Evolutionary conservation across 805 yeast species (phyloP).

Genomic region (Candida rishiriensis): DNA sequence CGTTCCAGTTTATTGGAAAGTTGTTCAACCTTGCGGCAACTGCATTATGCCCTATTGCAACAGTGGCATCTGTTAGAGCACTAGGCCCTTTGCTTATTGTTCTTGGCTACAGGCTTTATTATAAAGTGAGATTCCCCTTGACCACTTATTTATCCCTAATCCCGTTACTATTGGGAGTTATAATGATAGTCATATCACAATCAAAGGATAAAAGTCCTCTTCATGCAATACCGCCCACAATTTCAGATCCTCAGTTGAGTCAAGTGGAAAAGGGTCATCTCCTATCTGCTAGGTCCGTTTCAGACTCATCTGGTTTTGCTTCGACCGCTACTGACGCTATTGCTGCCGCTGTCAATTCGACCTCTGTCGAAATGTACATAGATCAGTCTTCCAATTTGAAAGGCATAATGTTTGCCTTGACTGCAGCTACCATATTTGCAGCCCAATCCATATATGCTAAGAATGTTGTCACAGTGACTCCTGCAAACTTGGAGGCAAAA

Average conservation of each 20-base stretch:
- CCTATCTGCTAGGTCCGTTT: neutral
- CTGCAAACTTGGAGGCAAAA: neutral
- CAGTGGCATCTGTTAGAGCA: conserved; percentile 68
- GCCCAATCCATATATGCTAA: conserved; percentile 85
- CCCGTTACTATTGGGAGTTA: conserved; percentile 51
- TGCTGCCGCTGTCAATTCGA: conserved; percentile 1
- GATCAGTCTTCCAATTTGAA: conserved; percentile 33
- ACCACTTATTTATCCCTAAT: conserved; percentile 47
- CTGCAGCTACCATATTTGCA: conserved; percentile 73
- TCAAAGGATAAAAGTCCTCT: conserved; percentile 14
- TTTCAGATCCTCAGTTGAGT: conserved; percentile 12
- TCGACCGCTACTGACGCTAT: neutral
- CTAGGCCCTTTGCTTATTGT: conserved; percentile 61
- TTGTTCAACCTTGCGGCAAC: conserved; percentile 61
- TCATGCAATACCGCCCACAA: conserved; percentile 1
- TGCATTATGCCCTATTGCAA: conserved; percentile 59
- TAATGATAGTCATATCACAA: conserved; percentile 40
- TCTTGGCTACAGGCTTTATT: conserved; percentile 46
- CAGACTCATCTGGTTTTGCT: neutral
- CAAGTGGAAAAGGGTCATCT: conserved; percentile 1
- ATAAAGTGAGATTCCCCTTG: conserved; percentile 45
- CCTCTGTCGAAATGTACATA: neutral
- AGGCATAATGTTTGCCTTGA: conserved; percentile 66
- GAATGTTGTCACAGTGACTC: conserved; percentile 57
- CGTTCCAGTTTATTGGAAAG: conserved; percentile 64